phyloP scores from a whole-genome alignment of 768 basidiomycete species.

The Wakefieldia striispora region DNA sequence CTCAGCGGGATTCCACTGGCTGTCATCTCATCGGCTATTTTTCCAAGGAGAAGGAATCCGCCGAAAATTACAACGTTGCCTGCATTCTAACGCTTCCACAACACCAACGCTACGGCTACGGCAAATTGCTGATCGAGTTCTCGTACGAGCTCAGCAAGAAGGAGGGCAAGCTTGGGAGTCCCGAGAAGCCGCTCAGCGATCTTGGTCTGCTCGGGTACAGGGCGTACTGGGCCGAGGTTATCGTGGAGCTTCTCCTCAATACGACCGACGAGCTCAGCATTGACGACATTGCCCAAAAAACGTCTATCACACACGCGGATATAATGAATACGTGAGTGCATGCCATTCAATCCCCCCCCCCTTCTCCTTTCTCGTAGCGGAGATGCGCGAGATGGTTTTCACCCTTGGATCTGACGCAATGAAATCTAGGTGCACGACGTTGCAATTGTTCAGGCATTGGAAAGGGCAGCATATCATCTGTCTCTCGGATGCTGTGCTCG shows the following conservation, averaged over 20 bases:
- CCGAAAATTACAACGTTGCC: conserved; percentile 97
- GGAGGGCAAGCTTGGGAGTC: conserved; percentile 93
- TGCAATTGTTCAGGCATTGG: conserved; percentile 94
- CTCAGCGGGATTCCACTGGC: conserved; percentile 81
- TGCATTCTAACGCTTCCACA: conserved; percentile 99
- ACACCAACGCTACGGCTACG: conserved; percentile 95
- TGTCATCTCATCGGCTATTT: conserved; percentile 98
- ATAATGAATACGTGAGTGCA: conserved; percentile 94
- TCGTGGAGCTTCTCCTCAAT: conserved; percentile 82
- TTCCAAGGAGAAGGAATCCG: conserved; percentile 98
- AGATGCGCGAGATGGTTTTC: not conserved
- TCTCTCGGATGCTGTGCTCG: conserved; percentile 85
- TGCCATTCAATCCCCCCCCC: conserved; percentile 6
- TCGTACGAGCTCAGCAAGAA: conserved; percentile 97
- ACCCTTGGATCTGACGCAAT: conserved; percentile 12
- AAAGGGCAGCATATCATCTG: conserved; percentile 94
- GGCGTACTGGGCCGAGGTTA: conserved; percentile 97
- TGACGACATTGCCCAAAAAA: conserved; percentile 96
- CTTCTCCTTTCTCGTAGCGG: not conserved
- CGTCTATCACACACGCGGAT: conserved; percentile 91
- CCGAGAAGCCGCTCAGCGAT: conserved; percentile 96
- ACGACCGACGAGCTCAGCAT: conserved; percentile 78
- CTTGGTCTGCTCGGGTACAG: conserved; percentile 90
- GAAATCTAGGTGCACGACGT: conserved; percentile 74
- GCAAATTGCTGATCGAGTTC: conserved; percentile 94